Conservation (phyloP, 192 early-diverging fungal genomes). For the Gonapodya sp. region DNA sequence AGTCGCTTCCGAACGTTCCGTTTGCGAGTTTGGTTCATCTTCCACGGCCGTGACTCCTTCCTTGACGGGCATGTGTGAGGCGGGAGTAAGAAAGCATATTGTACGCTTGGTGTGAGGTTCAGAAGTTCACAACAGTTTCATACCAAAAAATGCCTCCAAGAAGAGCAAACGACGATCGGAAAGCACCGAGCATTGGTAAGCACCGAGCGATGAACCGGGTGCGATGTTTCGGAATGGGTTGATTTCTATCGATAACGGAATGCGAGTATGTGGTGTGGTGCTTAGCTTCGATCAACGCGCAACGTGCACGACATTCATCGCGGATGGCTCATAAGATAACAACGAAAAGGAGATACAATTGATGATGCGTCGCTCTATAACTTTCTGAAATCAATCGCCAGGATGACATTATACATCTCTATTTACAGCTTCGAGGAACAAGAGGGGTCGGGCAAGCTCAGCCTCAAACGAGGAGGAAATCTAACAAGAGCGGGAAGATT, state of each 20-base stretch:
- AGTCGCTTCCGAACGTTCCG: constrained; percentile 80
- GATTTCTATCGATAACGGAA: too few species aligned
- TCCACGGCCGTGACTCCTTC: constrained; percentile 24
- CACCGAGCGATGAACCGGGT: too few species aligned
- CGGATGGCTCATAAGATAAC: too few species aligned
- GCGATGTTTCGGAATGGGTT: too few species aligned
- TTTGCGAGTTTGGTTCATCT: constrained; percentile 67
- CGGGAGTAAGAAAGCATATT: too few species aligned
- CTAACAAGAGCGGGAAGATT: background rate
- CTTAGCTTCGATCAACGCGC: too few species aligned
- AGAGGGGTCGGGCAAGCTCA: background rate
- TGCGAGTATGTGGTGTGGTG: too few species aligned
- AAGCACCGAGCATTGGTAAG: background rate
- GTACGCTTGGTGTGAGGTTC: background rate
- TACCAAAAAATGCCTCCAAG: background rate
- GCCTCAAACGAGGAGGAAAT: background rate
- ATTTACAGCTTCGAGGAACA: background rate
- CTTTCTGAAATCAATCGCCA: too few species aligned
- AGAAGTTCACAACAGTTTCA: background rate
- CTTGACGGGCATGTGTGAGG: background rate
- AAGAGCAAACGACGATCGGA: background rate
- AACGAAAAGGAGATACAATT: too few species aligned
- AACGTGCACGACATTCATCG: too few species aligned
- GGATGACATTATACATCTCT: background rate
- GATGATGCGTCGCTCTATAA: too few species aligned